Conservation (phyloP, 768 basidiomycete genomes). For the Boletus pseudopeckii region DNA sequence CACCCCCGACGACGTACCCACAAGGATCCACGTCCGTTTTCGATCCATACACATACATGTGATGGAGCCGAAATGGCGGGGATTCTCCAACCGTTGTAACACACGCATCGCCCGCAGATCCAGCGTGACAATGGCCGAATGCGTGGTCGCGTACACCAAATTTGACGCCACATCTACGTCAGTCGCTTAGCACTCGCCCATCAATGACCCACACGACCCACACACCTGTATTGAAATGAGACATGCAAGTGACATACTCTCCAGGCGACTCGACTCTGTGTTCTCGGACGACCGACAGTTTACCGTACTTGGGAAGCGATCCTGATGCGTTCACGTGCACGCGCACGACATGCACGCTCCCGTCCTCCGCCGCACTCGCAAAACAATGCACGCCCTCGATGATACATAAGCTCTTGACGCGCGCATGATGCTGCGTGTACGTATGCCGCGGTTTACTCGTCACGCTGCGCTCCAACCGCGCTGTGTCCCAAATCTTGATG, state of each 20-base stretch:
- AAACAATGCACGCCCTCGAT: slow-evolving; percentile 88
- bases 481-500: slow-evolving; percentile 90
- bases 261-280: slow-evolving; percentile 68
- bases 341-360: slow-evolving; percentile 79
- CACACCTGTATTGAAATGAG: slow-evolving; percentile 74
- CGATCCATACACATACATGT: slow-evolving; percentile 81
- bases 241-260: slow-evolving; percentile 82
- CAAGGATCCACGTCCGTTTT: slow-evolving; percentile 82
- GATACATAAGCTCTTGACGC: slow-evolving; percentile 67
- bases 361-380: slow-evolving; percentile 81
- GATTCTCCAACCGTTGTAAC: slow-evolving; percentile 76
- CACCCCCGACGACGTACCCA: slow-evolving; percentile 82
- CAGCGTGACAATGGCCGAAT: slow-evolving; percentile 68
- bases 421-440: slow-evolving; percentile 69
- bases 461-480: slow-evolving; percentile 90
- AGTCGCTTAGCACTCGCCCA: background rate
- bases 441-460: slow-evolving; percentile 79
- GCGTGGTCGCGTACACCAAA: slow-evolving; percentile 82
- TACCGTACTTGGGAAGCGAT: slow-evolving; percentile 78
- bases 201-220: background rate
- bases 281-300: slow-evolving; percentile 77
- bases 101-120: slow-evolving; percentile 85
- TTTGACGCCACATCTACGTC: slow-evolving; percentile 69
- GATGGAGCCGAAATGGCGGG: slow-evolving; percentile 82
- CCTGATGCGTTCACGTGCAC: slow-evolving; percentile 70